These are phyloP conservation scores for Gomphus bonarii DNA, from an alignment of 1,284 basidiomycete genomes.

Conservation along the genomic window DNA sequence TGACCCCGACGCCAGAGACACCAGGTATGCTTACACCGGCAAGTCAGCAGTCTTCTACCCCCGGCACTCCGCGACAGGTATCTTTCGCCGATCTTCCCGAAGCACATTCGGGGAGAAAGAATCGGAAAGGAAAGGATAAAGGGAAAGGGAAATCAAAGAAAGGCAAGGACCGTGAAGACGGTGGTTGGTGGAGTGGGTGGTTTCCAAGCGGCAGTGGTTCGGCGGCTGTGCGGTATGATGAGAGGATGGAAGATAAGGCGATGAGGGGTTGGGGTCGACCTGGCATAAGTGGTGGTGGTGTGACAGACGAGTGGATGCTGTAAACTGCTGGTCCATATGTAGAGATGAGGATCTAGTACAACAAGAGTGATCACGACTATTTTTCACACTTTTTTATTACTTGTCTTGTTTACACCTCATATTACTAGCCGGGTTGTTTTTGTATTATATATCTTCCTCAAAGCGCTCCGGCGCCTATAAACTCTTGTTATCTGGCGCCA, in stretches of 20 bases:
- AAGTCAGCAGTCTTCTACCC: conserved; percentile 22
- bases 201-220: conserved; percentile 19
- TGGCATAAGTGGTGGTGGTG: conserved; percentile 30
- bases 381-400: not conserved
- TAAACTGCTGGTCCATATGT: conserved; percentile 17
- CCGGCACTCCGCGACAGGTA: conserved; percentile 64
- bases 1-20: conserved; percentile 17
- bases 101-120: conserved; percentile 32
- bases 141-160: conserved; percentile 17
- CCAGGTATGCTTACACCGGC: conserved; percentile 18
- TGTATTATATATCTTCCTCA: conserved; percentile 60
- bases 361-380: not conserved
- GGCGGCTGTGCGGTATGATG: conserved; percentile 27
- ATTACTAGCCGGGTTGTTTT: conserved; percentile 8
- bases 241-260: conserved; percentile 39
- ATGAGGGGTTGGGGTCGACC: conserved; percentile 34
- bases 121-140: conserved; percentile 20
- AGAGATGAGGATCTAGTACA: not conserved
- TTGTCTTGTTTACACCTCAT: not conserved
- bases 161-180: conserved; percentile 17
- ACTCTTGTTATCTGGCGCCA: too few relatives aligned
- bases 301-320: conserved; percentile 49
- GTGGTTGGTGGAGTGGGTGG: conserved; percentile 44
- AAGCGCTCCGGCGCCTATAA: not conserved
- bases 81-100: conserved; percentile 67